These are phyloP conservation scores for Amanita rimosa DNA, from an alignment of 768 basidiomycete genomes.

Conservation along the genomic window DNA sequence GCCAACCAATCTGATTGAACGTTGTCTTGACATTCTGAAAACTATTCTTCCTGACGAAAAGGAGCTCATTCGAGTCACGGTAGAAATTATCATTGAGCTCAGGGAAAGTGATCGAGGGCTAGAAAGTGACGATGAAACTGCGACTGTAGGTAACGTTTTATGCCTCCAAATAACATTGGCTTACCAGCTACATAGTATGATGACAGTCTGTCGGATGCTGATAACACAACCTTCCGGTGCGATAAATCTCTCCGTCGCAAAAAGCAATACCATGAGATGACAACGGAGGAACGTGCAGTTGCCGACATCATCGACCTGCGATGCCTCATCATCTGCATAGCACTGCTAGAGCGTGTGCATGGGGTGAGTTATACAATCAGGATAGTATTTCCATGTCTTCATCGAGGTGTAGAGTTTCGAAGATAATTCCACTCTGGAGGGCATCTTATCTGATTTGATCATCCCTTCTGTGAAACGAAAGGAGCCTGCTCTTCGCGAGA, in stretches of 20 bases:
- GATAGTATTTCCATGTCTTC: neutral
- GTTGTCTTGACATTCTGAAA: constrained; percentile 78
- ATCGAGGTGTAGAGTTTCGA: constrained; percentile 40
- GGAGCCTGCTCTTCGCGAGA: constrained; percentile 50
- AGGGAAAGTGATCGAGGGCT: constrained; percentile 27
- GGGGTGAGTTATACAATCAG: constrained; percentile 37
- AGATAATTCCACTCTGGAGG: constrained; percentile 61
- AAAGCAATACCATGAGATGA: constrained; percentile 23
- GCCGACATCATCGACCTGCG: constrained; percentile 60
- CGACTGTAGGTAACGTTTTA: constrained; percentile 6
- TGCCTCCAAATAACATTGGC: neutral
- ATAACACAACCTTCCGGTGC: constrained; percentile 11
- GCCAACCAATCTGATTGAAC: constrained; percentile 68
- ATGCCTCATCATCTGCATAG: constrained; percentile 68
- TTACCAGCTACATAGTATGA: constrained; percentile 9
- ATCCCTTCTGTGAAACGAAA: constrained; percentile 78
- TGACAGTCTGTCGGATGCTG: constrained; percentile 17
- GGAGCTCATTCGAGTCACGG: constrained; percentile 79
- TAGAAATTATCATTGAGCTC: constrained; percentile 75
- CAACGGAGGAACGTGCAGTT: constrained; percentile 46
- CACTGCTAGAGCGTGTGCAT: constrained; percentile 80
- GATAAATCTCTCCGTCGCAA: constrained; percentile 11
- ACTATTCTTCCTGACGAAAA: constrained; percentile 76
- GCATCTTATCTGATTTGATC: constrained; percentile 68
- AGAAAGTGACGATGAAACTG: constrained; percentile 20